These are phyloP conservation scores for Earliella scabrosa DNA, from an alignment of 1,284 basidiomycete species.

Conservation along the genomic window DNA sequence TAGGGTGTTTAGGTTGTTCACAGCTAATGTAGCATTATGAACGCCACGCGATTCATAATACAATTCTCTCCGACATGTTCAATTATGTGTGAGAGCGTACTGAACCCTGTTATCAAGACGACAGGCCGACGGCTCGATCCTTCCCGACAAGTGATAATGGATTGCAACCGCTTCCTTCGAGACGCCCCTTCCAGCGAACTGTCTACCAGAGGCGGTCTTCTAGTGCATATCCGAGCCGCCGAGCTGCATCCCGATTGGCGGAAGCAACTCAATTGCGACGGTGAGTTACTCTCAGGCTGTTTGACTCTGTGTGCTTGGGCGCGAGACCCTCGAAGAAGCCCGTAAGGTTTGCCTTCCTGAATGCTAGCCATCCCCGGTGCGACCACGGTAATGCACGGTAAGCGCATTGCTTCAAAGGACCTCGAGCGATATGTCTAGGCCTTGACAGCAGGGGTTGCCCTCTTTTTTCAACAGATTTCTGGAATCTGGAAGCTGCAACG, in stretches of 20 bases:
- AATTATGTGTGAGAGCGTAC: background rate
- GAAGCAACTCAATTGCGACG: conserved; percentile 1
- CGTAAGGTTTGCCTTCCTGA: conserved; percentile 2
- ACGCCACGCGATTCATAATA: conserved; percentile 7
- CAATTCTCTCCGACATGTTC: background rate
- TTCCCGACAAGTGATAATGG: too few relatives aligned
- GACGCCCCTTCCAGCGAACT: background rate
- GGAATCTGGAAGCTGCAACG: too few relatives aligned
- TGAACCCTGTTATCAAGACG: background rate
- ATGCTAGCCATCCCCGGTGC: conserved; percentile 1
- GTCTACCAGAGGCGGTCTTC: background rate
- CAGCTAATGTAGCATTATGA: conserved; percentile 16
- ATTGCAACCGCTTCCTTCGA: background rate
- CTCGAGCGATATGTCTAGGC: too few relatives aligned
- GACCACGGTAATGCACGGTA: background rate
- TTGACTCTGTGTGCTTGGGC: background rate
- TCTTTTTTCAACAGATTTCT: too few relatives aligned
- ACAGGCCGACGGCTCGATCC: too few relatives aligned
- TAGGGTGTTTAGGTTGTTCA: conserved; percentile 1
- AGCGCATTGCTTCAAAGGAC: background rate
- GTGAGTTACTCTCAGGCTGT: background rate
- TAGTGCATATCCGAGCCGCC: background rate
- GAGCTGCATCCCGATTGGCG: conserved; percentile 3
- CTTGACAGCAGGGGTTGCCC: too few relatives aligned
- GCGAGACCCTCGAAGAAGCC: background rate